Evolutionary conservation across 2,329 filamentous ascomycete species (phyloP).

Genomic region (Trichophyton equinum): DNA sequence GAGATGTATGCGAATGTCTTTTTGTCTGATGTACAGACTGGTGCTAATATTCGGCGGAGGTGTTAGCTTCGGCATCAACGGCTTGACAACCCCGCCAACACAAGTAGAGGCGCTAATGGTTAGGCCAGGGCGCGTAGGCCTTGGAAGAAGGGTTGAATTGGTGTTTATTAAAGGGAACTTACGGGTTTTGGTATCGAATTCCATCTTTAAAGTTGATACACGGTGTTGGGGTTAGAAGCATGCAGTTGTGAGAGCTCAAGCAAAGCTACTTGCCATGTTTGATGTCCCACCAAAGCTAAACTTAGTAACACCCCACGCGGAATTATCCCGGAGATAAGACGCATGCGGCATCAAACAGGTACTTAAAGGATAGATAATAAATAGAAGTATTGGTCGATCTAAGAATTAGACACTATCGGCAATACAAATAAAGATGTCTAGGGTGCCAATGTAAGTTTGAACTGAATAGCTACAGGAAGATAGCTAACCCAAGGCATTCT

Average conservation of each 20-base stretch:
- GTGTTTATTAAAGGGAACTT: constrained; percentile 23
- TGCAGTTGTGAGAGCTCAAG: not conserved
- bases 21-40: constrained; percentile 66
- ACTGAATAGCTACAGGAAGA: not conserved
- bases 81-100: not conserved
- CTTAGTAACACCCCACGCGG: no score
- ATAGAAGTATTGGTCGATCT: no score
- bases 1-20: constrained; percentile 80
- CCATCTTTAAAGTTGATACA: constrained; percentile 40
- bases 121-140: not conserved
- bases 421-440: not conserved
- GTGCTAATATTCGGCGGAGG: constrained; percentile 40
- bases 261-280: no score
- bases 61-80: constrained; percentile 7
- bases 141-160: no score
- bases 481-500: not conserved
- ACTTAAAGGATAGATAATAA: no score
- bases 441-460: not conserved
- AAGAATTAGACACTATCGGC: no score
- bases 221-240: not conserved
- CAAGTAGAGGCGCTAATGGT: not conserved
- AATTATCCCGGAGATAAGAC: no score
- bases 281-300: no score
- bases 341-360: no score
- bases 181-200: constrained; percentile 64